Evolutionary conservation across 352 stramenopile genomes (phyloP), one percentile per base, ranked within the genome.

Genomic region (Globisporangium cystogenes): DNA sequence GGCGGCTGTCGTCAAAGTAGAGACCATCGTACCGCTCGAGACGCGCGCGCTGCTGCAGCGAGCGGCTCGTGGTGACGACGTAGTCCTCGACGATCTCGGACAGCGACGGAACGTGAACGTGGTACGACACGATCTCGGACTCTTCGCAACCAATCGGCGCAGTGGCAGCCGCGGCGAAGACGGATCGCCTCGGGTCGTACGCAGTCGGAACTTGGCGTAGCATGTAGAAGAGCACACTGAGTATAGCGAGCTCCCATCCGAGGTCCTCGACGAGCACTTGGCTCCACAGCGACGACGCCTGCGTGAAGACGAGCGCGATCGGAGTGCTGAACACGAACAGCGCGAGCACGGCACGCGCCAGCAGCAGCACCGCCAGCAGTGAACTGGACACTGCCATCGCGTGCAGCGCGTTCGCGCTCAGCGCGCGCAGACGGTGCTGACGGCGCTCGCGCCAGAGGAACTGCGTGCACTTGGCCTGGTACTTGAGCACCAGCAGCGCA

Each of bases 401-500:
- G 21, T 59, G 53, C 45, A 59, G 26, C 21, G 27, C 18, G 7
- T 8, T 23, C 24, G 44, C 35, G 21, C 39, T 53, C 35, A 59
- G 36, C 8, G 43, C 46, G 6, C 46, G 44, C 24, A 48, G 45
- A 7, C 53, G 53, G 43, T 59, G 45, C n/a, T 42, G 35, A 0
- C 45, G 44, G 14, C 45, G 53, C 33, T 59, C 53, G 35, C 15
- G 53, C 53, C 53, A 59, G 8, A 59, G 33, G 23, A 59, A 53
- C 39, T 53, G 53, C 29, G 33, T 59, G 36, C 53, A 52, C 44
- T 59, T 40, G 18, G 45, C 53, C 18, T 59, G 53, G 37, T 53
- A 59, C 29, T 59, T 59, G 53, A 59, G 53, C 44, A 59, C 15
- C 45, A 59, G 29, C n/a, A 59, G 36, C 31, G 27, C 53, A 16